These are phyloP conservation scores for Strobilomyces confusus DNA, from an alignment of 768 basidiomycete genomes.

Conservation along the genomic window DNA sequence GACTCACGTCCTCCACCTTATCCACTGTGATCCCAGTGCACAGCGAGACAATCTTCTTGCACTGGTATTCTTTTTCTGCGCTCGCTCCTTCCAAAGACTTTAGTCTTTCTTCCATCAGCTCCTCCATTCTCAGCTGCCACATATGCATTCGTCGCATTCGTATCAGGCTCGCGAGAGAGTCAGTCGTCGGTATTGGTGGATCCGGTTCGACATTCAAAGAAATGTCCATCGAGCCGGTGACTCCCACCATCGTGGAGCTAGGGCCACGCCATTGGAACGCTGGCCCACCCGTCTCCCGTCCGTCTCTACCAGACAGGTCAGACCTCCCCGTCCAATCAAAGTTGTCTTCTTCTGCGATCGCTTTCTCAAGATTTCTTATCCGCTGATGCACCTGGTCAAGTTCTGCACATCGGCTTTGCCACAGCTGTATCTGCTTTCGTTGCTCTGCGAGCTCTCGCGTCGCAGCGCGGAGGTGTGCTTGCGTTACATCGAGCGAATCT, in stretches of 20 bases:
- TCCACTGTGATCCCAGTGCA: conserved; percentile 86
- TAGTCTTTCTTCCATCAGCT: conserved; percentile 66
- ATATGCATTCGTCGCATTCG: conserved; percentile 69
- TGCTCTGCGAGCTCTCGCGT: conserved; percentile 90
- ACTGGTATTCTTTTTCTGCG: conserved; percentile 87
- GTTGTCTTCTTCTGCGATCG: conserved; percentile 68
- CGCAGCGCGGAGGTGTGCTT: conserved; percentile 81
- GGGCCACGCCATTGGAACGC: conserved; percentile 71
- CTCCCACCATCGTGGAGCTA: conserved; percentile 60
- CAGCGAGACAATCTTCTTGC: conserved; percentile 85
- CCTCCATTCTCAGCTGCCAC: conserved; percentile 82
- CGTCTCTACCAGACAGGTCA: conserved; percentile 39
- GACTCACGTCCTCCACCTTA: conserved; percentile 85
- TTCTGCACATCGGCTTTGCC: conserved; percentile 71
- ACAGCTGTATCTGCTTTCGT: conserved; percentile 75
- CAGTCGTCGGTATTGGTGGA: conserved; percentile 60
- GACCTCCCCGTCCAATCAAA: conserved; percentile 89
- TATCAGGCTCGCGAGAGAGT: conserved; percentile 59
- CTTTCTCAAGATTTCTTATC: conserved; percentile 79
- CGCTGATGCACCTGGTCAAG: conserved; percentile 80
- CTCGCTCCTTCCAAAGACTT: conserved; percentile 70
- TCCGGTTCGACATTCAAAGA: conserved; percentile 65
- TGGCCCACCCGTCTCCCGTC: conserved; percentile 36
- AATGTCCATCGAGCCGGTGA: conserved; percentile 63
- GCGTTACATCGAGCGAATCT: conserved; percentile 82